Evolutionary conservation across 192 early-diverging fungal genomes (phyloP).

Genomic region (Coemansia sp.): DNA sequence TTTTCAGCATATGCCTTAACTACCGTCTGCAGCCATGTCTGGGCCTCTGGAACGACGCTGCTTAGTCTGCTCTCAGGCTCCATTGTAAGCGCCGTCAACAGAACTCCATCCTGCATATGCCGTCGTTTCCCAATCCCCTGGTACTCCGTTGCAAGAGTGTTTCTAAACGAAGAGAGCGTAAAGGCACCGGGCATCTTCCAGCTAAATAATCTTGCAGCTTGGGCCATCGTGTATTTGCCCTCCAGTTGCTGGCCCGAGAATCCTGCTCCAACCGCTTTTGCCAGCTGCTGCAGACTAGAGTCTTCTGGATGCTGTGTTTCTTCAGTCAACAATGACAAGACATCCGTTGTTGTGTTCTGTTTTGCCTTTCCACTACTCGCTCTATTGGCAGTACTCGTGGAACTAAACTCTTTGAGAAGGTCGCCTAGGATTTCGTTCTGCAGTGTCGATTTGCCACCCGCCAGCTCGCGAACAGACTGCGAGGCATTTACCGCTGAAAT

Average conservation of each 20-base stretch:
- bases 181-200: slow-evolving; percentile 95
- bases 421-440: slow-evolving; percentile 98
- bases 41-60: slow-evolving; percentile 67
- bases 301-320: slow-evolving; percentile 86
- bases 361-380: slow-evolving; percentile 14
- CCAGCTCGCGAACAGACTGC: slow-evolving; percentile 73
- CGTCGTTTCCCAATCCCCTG: slow-evolving; percentile 58
- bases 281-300: slow-evolving; percentile 80
- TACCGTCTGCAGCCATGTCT: slow-evolving; percentile 72
- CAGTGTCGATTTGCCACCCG: slow-evolving; percentile 93
- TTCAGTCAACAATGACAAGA: too few species aligned
- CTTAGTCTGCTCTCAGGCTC: slow-evolving; percentile 81
- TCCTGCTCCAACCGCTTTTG: slow-evolving; percentile 75
- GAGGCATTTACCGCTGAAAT: slow-evolving; percentile 67
- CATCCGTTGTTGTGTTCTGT: too few species aligned
- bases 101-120: slow-evolving; percentile 72
- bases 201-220: slow-evolving; percentile 82
- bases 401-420: slow-evolving; percentile 87
- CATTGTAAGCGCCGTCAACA: slow-evolving; percentile 77
- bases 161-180: slow-evolving; percentile 71
- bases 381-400: slow-evolving; percentile 50
- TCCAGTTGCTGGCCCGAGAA: slow-evolving; percentile 59
- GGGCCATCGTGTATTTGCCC: slow-evolving; percentile 78
- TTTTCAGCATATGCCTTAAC: slow-evolving; percentile 73
- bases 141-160: slow-evolving; percentile 54